phyloP scores from a whole-genome alignment of 257 asterid genomes.

The Solanum chiquidenum region DNA sequence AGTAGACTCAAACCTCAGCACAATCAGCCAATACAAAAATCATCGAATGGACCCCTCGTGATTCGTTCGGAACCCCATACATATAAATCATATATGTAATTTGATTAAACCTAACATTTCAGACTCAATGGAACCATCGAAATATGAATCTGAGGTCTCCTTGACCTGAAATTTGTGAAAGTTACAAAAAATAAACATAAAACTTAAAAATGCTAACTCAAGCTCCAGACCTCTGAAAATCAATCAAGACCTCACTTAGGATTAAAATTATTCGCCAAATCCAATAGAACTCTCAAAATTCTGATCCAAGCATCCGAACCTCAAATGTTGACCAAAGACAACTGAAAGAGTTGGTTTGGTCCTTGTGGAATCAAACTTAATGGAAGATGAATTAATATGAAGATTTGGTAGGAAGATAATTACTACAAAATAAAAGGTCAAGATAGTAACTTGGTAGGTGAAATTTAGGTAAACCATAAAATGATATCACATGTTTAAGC shows the following conservation, averaged over 20 bases:
- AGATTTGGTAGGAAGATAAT: no score
- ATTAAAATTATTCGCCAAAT: neutral
- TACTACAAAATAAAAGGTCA: no score
- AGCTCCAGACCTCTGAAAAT: neutral
- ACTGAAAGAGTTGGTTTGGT: no score
- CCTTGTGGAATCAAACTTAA: no score
- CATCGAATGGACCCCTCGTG: neutral
- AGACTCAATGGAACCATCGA: neutral
- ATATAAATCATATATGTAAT: neutral
- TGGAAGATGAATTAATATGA: no score
- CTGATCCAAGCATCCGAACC: neutral
- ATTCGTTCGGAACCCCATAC: rapidly evolving
- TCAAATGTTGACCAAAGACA: neutral
- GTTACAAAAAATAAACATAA: neutral
- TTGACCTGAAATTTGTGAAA: neutral
- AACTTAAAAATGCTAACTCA: neutral
- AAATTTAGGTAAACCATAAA: no score
- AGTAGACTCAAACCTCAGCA: neutral
- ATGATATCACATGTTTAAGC: no score
- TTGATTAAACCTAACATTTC: neutral
- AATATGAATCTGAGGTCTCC: neutral
- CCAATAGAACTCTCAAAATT: neutral
- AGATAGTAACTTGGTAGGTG: no score
- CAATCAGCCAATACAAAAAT: neutral
- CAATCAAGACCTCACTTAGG: neutral